Conservation (phyloP, 805 yeast species). For the Gaillardinia entomophila region DNA sequence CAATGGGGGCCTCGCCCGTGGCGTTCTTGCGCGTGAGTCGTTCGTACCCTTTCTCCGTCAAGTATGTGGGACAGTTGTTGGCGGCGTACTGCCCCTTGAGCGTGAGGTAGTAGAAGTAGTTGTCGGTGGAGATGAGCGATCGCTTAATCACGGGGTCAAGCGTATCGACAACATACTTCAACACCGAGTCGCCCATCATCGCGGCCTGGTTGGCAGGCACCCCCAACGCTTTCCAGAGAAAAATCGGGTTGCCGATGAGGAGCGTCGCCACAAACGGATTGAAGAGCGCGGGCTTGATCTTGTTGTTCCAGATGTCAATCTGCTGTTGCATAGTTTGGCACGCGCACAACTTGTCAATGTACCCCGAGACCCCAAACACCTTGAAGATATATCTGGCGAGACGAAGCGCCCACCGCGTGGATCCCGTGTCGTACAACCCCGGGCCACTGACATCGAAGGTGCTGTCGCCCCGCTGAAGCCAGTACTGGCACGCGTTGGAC, state of each 20-base stretch:
- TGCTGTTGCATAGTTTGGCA: conserved; percentile 60
- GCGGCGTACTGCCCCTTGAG: conserved; percentile 55
- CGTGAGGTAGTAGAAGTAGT: conserved; percentile 72
- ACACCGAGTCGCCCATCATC: conserved; percentile 69
- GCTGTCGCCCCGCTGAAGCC: conserved; percentile 59
- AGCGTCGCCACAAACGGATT: conserved; percentile 63
- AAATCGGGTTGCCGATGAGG: conserved; percentile 76
- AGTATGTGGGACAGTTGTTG: conserved; percentile 71
- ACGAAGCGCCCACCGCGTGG: conserved; percentile 81
- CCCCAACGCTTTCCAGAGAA: conserved; percentile 86
- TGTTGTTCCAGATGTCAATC: conserved; percentile 53
- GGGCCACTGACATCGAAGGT: conserved; percentile 50
- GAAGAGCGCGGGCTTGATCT: conserved; percentile 63
- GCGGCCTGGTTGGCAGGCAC: conserved; percentile 82
- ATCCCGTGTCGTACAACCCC: conserved; percentile 78
- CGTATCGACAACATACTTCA: conserved; percentile 70
- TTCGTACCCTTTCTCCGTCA: conserved; percentile 53
- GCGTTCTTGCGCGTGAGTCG: conserved; percentile 35
- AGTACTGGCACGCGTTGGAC: conserved; percentile 75
- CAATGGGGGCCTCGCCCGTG: conserved; percentile 45
- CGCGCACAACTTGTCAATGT: conserved; percentile 51
- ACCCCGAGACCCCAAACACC: conserved; percentile 44
- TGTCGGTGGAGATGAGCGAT: conserved; percentile 61
- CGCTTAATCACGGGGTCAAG: conserved; percentile 67
- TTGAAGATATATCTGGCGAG: conserved; percentile 57